phyloP scores from a whole-genome alignment of 352 stramenopile species.

The Thraustotheca clavata region DNA sequence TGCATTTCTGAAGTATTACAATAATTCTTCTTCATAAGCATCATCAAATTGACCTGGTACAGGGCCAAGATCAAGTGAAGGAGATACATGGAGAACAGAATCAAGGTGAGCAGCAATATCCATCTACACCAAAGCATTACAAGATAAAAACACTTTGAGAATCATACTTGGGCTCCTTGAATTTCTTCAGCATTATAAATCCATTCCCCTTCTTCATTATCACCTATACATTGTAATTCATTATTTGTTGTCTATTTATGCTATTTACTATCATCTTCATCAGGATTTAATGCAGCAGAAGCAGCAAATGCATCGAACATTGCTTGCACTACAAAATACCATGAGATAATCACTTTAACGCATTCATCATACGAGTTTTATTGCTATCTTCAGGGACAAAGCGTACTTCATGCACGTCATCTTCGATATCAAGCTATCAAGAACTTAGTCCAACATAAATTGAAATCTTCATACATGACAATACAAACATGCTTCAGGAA shows the following conservation, averaged over 20 bases:
- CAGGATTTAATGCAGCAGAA: constrained; percentile 75
- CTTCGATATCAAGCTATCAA: constrained; percentile 45
- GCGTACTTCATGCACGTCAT: constrained; percentile 52
- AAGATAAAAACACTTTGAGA: neutral
- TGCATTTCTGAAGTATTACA: constrained; percentile 22
- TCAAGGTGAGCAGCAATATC: constrained; percentile 52
- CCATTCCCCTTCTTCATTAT: constrained; percentile 46
- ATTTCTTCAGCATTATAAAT: constrained; percentile 81
- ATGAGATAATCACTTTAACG: neutral
- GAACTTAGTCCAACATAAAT: neutral
- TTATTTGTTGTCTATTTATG: neutral
- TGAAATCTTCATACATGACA: constrained; percentile 42
- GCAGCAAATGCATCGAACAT: constrained; percentile 71
- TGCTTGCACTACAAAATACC: constrained; percentile 37
- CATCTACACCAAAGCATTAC: neutral
- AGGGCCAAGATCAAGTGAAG: constrained; percentile 33
- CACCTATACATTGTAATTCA: constrained; percentile 20
- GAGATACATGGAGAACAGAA: constrained; percentile 48
- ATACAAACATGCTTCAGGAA: constrained; percentile 64
- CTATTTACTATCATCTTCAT: constrained; percentile 36
- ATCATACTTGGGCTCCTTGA: constrained; percentile 39
- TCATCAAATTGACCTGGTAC: constrained; percentile 74
- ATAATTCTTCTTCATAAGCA: constrained; percentile 48
- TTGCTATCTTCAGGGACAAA: constrained; percentile 53
- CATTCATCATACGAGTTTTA: constrained; percentile 42